A percentile compares a stretch with the other conserved stretches of the same genome.
phyloP scores from a whole-genome alignment of 192 early-diverging fungal genomes.

The Coemansia sp. region DNA sequence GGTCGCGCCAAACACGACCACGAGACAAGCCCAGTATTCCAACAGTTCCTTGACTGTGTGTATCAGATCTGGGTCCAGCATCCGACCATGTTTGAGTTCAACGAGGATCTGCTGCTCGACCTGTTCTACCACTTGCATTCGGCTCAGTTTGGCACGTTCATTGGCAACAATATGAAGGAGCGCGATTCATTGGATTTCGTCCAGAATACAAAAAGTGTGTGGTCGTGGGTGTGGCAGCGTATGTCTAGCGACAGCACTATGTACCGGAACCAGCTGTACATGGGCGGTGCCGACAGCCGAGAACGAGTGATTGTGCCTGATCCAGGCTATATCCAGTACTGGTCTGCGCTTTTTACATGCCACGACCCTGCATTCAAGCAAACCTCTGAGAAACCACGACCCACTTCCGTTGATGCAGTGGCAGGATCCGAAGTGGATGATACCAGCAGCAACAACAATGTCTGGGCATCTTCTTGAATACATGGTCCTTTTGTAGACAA shows the following conservation, averaged over 20 bases:
- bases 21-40: constrained; percentile 93
- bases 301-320: constrained; percentile 28
- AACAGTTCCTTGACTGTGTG: constrained; percentile 96
- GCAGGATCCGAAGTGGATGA: background rate
- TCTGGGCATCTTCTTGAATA: background rate
- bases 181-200: constrained; percentile 54
- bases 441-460: background rate
- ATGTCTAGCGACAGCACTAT: background rate
- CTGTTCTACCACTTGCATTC: constrained; percentile 86
- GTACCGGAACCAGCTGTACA: constrained; percentile 29
- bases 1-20: constrained; percentile 56
- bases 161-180: constrained; percentile 89
- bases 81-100: constrained; percentile 92
- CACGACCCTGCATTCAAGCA: constrained; percentile 29
- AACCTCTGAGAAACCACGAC: background rate
- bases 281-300: background rate
- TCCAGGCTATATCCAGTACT: constrained; percentile 41
- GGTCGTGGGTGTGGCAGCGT: constrained; percentile 68
- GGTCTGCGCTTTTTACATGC: constrained; percentile 46
- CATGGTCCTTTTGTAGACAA: background rate
- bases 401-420: background rate
- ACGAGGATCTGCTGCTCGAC: constrained; percentile 74
- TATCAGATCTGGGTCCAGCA: constrained; percentile 89
- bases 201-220: constrained; percentile 64
- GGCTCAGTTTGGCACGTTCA: constrained; percentile 92